These are phyloP conservation scores for Fusarium denticulatum DNA, from an alignment of 2,329 filamentous ascomycete species.

Conservation along the genomic window DNA sequence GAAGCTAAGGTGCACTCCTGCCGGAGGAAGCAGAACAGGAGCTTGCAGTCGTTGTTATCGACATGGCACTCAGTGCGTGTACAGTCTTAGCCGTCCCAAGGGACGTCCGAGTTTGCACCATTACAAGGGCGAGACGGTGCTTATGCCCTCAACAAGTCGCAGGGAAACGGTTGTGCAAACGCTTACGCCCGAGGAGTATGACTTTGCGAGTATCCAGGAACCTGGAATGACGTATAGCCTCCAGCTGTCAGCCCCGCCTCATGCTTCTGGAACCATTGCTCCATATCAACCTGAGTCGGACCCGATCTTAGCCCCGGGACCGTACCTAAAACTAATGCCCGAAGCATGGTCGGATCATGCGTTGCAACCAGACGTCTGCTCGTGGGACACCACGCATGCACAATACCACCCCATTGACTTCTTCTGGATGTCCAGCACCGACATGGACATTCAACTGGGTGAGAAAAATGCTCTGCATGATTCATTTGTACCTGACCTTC, in stretches of 20 bases:
- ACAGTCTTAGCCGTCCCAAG: not conserved
- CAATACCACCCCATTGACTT: too few relatives aligned
- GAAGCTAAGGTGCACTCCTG: not conserved
- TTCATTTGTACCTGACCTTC: fast-evolving
- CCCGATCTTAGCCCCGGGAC: not conserved
- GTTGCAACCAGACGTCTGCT: not conserved
- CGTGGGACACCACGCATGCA: not conserved
- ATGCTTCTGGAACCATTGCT: not conserved
- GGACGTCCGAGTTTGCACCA: not conserved
- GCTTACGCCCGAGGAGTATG: not conserved
- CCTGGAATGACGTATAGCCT: not conserved
- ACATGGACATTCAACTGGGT: fast-evolving
- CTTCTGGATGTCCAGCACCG: too few relatives aligned
- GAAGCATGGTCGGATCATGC: not conserved
- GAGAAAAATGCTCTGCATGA: not conserved
- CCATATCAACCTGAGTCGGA: not conserved
- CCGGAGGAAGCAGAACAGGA: not conserved
- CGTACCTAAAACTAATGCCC: not conserved
- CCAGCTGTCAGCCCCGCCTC: not conserved
- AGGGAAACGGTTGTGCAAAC: not conserved
- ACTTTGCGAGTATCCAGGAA: not conserved
- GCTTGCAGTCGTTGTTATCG: not conserved
- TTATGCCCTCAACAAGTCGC: fast-evolving
- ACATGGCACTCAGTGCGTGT: not conserved
- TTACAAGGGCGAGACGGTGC: too few relatives aligned